phyloP scores from a whole-genome alignment of 2,329 filamentous ascomycete species.

The Pseudogymnoascus sp. region DNA sequence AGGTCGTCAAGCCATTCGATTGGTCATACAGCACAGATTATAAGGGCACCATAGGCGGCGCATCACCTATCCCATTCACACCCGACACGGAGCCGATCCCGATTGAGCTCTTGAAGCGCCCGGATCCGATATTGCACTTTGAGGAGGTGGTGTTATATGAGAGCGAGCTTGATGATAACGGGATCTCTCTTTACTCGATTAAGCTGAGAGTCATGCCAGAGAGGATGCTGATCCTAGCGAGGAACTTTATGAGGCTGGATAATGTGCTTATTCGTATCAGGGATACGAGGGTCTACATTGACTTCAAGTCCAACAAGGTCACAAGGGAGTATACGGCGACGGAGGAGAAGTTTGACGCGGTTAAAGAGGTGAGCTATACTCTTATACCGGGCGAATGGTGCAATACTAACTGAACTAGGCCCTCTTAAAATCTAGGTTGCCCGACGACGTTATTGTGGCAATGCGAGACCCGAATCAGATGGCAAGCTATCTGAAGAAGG shows the following conservation, averaged over 20 bases:
- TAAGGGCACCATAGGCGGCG: slow-evolving; percentile 55
- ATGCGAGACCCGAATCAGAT: slow-evolving; percentile 76
- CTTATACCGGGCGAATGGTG: neutral
- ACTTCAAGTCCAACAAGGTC: slow-evolving; percentile 72
- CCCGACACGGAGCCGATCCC: slow-evolving; percentile 53
- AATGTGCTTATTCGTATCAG: slow-evolving; percentile 80
- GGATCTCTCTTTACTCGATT: slow-evolving; percentile 80
- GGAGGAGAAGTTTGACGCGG: slow-evolving; percentile 71
- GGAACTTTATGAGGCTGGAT: slow-evolving; percentile 90
- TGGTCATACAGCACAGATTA: slow-evolving; percentile 96
- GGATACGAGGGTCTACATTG: slow-evolving; percentile 86
- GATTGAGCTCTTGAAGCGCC: slow-evolving; percentile 74
- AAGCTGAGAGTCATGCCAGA: slow-evolving; percentile 92
- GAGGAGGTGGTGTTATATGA: slow-evolving; percentile 96
- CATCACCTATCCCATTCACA: slow-evolving; percentile 22
- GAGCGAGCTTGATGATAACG: slow-evolving; percentile 96
- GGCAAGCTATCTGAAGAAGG: slow-evolving; percentile 59
- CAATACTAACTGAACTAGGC: slow-evolving; percentile 31
- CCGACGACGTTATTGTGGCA: slow-evolving; percentile 68
- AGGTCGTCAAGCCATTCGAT: slow-evolving; percentile 92
- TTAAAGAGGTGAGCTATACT: slow-evolving; percentile 55
- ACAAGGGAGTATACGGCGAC: slow-evolving; percentile 86
- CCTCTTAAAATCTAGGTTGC: slow-evolving; percentile 41
- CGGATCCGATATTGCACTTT: slow-evolving; percentile 93
- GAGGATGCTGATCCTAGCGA: slow-evolving; percentile 72